These are phyloP conservation scores for Cladophialophora bantiana DNA, from an alignment of 2,329 filamentous ascomycete genomes.

Conservation along the genomic window DNA sequence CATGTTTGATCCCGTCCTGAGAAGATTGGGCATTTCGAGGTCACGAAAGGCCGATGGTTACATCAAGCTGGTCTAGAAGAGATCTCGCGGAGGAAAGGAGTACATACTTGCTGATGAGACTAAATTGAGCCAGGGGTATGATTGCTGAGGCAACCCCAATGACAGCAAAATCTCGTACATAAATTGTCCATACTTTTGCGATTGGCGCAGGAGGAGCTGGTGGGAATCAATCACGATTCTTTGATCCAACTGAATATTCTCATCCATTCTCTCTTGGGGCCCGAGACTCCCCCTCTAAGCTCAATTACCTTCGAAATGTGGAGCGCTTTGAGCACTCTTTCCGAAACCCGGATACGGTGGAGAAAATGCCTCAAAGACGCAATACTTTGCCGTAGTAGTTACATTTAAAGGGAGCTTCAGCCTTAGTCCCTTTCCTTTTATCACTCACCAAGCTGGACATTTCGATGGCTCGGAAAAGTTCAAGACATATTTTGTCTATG, in stretches of 20 bases:
- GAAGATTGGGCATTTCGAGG: not conserved
- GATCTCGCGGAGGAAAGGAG: not conserved
- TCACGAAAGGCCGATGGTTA: not conserved
- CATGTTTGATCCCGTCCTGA: not conserved
- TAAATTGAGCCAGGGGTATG: not conserved
- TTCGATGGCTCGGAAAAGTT: not conserved
- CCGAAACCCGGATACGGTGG: not conserved
- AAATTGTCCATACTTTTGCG: not conserved
- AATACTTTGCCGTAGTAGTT: not conserved
- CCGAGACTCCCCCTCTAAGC: no score
- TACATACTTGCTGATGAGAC: not conserved
- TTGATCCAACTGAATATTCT: not conserved
- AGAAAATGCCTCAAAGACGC: not conserved
- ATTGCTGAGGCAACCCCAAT: not conserved
- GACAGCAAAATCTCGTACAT: not conserved
- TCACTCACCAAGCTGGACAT: not conserved
- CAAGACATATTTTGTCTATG: no score
- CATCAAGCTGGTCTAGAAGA: not conserved
- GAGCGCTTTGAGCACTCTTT: no score
- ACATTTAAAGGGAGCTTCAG: not conserved
- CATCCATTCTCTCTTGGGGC: no score
- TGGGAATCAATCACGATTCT: not conserved
- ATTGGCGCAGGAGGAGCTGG: not conserved
- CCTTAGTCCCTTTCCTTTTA: not conserved
- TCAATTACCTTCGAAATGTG: no score